phyloP scores from a whole-genome alignment of 2,329 filamentous ascomycete genomes.

The Nothomitra cinnamomea region DNA sequence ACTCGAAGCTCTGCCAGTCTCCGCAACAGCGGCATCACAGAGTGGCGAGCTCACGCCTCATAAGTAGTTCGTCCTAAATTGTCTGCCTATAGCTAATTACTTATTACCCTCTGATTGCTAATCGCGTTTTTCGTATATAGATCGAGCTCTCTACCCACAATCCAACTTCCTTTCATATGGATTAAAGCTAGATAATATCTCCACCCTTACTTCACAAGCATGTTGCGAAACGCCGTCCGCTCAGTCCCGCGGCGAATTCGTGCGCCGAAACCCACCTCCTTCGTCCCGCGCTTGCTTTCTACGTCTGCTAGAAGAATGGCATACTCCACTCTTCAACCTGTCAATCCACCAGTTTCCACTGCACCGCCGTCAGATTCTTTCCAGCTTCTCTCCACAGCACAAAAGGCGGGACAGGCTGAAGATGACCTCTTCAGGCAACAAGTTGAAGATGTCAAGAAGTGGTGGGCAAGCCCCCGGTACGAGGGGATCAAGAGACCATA shows the following conservation, averaged over 20 bases:
- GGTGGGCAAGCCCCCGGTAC: constrained; percentile 79
- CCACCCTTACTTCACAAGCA: constrained; percentile 10
- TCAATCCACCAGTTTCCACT: constrained; percentile 43
- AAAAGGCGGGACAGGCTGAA: constrained; percentile 66
- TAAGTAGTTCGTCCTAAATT: too few species aligned
- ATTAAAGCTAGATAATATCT: constrained; percentile 7
- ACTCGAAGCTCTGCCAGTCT: too few species aligned
- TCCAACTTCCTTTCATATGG: neutral
- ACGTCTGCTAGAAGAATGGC: constrained; percentile 31
- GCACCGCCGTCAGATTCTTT: constrained; percentile 57
- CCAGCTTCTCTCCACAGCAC: constrained; percentile 61
- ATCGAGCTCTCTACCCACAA: neutral
- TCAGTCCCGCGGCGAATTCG: constrained; percentile 18
- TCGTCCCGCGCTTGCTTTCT: constrained; percentile 23
- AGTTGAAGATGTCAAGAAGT: constrained; percentile 67
- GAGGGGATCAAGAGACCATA: constrained; percentile 86
- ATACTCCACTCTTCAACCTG: constrained; percentile 32
- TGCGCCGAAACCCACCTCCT: constrained; percentile 10
- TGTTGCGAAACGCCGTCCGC: constrained; percentile 22
- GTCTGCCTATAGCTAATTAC: too few species aligned
- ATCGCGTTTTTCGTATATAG: neutral
- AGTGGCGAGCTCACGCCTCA: too few species aligned
- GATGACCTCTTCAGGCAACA: constrained; percentile 74
- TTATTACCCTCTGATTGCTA: neutral
- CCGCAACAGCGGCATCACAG: too few species aligned